Evolutionary conservation across 1,284 basidiomycete genomes (phyloP).

Genomic region (Cutaneotrichosporon curvatum): DNA sequence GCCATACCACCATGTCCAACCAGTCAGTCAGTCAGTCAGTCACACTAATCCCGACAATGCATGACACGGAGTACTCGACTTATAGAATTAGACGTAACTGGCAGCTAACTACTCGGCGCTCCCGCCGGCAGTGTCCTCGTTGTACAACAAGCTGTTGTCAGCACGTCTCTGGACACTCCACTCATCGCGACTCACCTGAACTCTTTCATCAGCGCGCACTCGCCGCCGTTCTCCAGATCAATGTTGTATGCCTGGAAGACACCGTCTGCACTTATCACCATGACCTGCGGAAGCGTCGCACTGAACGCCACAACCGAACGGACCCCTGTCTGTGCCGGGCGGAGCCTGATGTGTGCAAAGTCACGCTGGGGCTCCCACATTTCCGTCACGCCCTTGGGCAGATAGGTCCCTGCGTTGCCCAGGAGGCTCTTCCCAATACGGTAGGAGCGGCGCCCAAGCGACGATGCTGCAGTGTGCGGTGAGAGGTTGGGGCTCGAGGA

Average conservation of each 20-base stretch:
- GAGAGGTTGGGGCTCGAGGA: background rate
- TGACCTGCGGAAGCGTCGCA: conserved; percentile 83
- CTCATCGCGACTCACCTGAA: conserved; percentile 53
- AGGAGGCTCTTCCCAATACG: conserved; percentile 73
- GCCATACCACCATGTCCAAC: conserved; percentile 8
- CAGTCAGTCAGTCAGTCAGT: too few relatives aligned
- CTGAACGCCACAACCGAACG: conserved; percentile 78
- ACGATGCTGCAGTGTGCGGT: conserved; percentile 25
- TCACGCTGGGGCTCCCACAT: conserved; percentile 96
- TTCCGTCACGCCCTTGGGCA: conserved; percentile 84
- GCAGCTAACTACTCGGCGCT: conserved; percentile 9
- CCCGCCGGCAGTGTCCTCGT: conserved; percentile 15
- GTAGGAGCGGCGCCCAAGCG: conserved; percentile 55
- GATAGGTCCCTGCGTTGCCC: conserved; percentile 76
- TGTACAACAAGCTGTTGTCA: conserved; percentile 10
- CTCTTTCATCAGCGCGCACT: conserved; percentile 90
- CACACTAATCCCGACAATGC: background rate
- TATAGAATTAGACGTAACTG: too few relatives aligned
- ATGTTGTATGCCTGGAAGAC: conserved; percentile 94
- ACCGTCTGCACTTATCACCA: conserved; percentile 93
- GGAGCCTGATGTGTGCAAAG: conserved; percentile 85
- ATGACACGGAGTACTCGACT: too few relatives aligned
- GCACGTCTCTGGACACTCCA: too few relatives aligned
- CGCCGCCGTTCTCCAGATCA: conserved; percentile 91
- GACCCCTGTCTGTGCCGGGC: conserved; percentile 59